Evolutionary conservation across 177 flowering plant species (phyloP).

Genomic region (Vitis hybrid): DNA sequence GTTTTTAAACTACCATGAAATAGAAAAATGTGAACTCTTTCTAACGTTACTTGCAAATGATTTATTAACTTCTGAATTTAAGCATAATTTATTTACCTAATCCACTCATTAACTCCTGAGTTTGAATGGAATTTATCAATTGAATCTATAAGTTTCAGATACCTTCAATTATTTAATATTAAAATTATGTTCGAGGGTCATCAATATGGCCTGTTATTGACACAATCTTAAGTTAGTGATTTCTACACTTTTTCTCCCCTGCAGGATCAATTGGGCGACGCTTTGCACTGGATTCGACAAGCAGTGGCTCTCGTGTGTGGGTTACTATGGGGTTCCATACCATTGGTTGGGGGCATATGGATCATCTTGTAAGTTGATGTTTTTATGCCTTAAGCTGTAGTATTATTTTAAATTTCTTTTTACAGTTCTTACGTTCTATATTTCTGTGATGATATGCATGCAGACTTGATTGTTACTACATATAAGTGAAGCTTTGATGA

Average conservation of each 20-base stretch:
- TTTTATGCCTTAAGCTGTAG: background rate
- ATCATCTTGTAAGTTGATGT: slow-evolving; percentile 47
- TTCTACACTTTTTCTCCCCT: background rate
- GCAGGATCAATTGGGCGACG: slow-evolving; percentile 82
- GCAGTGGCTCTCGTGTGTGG: slow-evolving; percentile 54
- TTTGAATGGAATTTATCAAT: too few relatives aligned
- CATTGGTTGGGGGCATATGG: slow-evolving; percentile 71
- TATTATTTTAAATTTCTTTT: background rate
- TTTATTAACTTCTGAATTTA: slow-evolving; percentile 2
- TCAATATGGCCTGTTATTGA: too few relatives aligned
- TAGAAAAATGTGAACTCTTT: background rate
- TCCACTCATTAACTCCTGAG: too few relatives aligned
- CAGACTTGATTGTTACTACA: background rate
- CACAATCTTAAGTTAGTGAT: background rate
- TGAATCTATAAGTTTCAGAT: too few relatives aligned
- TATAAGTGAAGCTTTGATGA: background rate
- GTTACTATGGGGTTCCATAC: slow-evolving; percentile 61
- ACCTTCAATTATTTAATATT: too few relatives aligned
- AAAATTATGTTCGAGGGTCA: too few relatives aligned
- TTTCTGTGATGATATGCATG: too few relatives aligned
- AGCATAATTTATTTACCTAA: background rate
- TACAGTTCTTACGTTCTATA: too few relatives aligned
- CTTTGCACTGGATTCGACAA: slow-evolving; percentile 75
- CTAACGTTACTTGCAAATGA: background rate
- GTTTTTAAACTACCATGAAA: background rate